phyloP scores from a whole-genome alignment of 345 rosid genomes.

The Eucalyptus urophylla region DNA sequence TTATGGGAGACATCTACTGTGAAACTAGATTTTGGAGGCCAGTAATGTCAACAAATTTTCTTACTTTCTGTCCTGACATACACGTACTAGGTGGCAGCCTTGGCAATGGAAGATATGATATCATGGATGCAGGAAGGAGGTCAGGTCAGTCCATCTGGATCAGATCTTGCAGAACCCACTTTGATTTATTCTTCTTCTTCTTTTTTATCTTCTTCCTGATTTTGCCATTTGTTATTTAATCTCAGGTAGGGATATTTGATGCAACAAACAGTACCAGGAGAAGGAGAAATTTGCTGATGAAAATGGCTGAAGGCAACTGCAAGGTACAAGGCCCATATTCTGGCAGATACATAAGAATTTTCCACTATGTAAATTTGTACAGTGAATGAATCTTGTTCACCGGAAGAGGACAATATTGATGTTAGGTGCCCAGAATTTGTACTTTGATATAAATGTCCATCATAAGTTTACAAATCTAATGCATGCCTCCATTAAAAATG shows the following conservation, averaged over 20 bases:
- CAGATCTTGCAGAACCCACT: background rate
- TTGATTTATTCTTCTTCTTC: background rate
- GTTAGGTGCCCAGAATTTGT: background rate
- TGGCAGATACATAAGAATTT: background rate
- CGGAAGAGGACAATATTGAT: background rate
- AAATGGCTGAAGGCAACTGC: conserved; percentile 99
- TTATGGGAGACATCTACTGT: background rate
- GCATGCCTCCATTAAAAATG: background rate
- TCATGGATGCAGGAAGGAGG: conserved; percentile 99
- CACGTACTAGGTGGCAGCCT: conserved; percentile 96
- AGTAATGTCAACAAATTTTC: conserved; percentile 20
- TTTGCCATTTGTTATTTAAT: conserved; percentile 4
- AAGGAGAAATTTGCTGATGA: conserved; percentile 96
- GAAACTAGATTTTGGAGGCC: background rate
- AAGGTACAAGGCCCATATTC: conserved; percentile 41
- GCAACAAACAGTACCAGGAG: conserved; percentile 85
- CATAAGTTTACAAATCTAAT: background rate
- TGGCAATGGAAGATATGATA: conserved; percentile 99
- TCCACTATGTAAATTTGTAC: background rate
- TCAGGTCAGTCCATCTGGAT: conserved; percentile 49
- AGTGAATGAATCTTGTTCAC: background rate
- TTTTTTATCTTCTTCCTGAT: background rate
- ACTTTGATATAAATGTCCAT: background rate
- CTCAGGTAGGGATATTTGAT: conserved; percentile 96
- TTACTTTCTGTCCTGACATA: conserved; percentile 59